Base-by-base conservation (phyloP, 768 basidiomycete genomes). In the Sistotremastrum niveocremeum region DNA sequence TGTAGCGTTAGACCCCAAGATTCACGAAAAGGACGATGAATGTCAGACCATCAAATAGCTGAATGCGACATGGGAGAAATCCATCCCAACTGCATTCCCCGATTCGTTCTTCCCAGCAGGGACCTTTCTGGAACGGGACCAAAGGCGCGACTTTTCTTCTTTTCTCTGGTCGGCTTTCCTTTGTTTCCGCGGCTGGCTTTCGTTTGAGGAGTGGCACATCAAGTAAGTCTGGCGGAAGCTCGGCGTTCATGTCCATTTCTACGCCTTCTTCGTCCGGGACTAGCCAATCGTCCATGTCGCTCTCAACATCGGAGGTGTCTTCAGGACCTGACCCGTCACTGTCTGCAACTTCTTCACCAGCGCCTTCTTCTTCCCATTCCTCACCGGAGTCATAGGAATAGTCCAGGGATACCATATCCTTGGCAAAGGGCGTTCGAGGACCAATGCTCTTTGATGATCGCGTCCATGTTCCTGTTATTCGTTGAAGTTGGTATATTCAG, bases 361-460 rank as follows among this genome's bases (percentile, higher is more conserved):
- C 85, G 28, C 81, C 87, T 57, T 91, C 90, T 47, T 84, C 85
- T 51, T 89, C 88, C 95, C 95, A 98, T 54, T 98, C 95, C 54
- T 81, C 89, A 9, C 88, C 94, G 44, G 87, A 91, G 64, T 99
- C 93, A 57, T 93, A 88, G 4, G 75, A 74, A 60, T 98, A 99
- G 62, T 98, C 90, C 45, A 86, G 72, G 8, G 75, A 71, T 1
- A 81, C 65, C 7, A 76, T 68, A 55, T 99, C 95, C 52, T 76
- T 75, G 2, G 72, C 77, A 49, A 94, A 82, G 1, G 95, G 93
- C 11, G 72, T 76, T 10, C 95, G 78, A 2, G 91, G 81, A 1
- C 89, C 83, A 49, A 98, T 77, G 34, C 76, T 62, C 11, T 69
- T 69, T 9, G 90, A 93, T 49, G 69, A 76, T 45, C 83, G 80